Evolutionary conservation across 1,139 yeast species (phyloP).

Genomic region (Kodamaea sp.): DNA sequence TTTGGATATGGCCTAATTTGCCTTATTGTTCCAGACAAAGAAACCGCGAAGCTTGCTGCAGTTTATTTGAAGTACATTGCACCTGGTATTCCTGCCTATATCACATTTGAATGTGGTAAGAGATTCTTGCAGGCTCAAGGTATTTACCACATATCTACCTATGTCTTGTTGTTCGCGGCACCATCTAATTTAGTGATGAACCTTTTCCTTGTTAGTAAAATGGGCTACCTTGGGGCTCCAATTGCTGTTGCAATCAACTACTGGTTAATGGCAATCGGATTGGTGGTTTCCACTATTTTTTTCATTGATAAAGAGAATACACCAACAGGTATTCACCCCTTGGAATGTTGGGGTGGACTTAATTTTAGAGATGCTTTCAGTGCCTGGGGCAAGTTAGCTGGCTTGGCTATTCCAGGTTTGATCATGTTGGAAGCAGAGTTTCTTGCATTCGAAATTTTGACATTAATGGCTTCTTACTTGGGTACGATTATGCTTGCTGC

Average conservation of each 20-base stretch:
- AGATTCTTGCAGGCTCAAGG: conserved; percentile 57
- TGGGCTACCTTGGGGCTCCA: conserved; percentile 58
- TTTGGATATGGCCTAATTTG: conserved; percentile 43
- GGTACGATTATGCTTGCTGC: conserved; percentile 59
- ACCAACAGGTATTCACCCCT: conserved; percentile 41
- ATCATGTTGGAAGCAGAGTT: conserved; percentile 76
- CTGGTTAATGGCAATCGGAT: conserved; percentile 55
- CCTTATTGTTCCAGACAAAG: conserved; percentile 44
- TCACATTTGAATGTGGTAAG: conserved; percentile 55
- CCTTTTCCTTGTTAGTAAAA: conserved; percentile 40
- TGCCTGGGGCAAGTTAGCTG: conserved; percentile 50
- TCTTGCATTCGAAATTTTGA: conserved; percentile 70
- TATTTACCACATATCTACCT: conserved; percentile 53
- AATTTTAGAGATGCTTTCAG: conserved; percentile 29
- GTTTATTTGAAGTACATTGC: conserved; percentile 51
- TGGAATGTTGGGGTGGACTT: conserved; percentile 37
- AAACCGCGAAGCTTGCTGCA: conserved; percentile 54
- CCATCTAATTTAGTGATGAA: conserved; percentile 57
- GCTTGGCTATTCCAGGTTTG: conserved; percentile 67
- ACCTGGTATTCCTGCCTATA: conserved; percentile 59
- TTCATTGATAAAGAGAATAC: conserved; percentile 41
- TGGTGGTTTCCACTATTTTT: conserved; percentile 41
- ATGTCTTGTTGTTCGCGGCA: conserved; percentile 51
- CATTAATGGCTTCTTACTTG: conserved; percentile 59
- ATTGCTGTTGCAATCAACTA: conserved; percentile 58